These are phyloP conservation scores for Neurospora tetraspora DNA, from an alignment of 495 filamentous ascomycete species.

Conservation along the genomic window DNA sequence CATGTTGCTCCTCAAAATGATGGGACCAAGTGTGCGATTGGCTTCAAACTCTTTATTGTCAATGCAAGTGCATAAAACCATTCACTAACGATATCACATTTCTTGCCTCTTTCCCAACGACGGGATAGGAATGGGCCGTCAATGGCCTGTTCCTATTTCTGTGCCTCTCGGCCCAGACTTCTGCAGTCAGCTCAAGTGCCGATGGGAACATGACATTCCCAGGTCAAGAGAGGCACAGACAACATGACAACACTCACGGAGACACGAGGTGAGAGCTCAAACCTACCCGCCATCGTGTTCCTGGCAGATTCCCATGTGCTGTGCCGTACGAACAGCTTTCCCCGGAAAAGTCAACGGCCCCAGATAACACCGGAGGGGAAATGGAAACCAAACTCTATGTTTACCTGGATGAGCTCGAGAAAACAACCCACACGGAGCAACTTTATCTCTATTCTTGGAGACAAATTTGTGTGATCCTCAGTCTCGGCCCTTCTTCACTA, in stretches of 20 bases:
- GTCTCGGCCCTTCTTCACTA: neutral
- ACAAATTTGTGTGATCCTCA: neutral
- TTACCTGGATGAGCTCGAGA: constrained; percentile 10
- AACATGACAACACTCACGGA: neutral
- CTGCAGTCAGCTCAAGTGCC: neutral
- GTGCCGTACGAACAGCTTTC: neutral
- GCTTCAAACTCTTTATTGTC: neutral
- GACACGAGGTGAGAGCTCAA: neutral
- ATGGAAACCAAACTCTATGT: constrained; percentile 2
- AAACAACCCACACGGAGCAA: constrained; percentile 1
- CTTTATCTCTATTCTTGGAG: constrained; percentile 18
- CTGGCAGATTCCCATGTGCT: neutral
- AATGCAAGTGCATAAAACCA: neutral
- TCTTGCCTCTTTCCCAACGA: no score
- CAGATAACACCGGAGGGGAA: neutral
- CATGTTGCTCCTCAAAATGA: neutral
- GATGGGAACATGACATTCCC: neutral
- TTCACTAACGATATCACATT: no score
- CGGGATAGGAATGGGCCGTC: no score
- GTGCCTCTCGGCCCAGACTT: neutral
- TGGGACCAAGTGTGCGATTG: neutral
- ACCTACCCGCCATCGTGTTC: neutral
- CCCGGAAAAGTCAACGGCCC: neutral
- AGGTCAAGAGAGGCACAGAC: neutral
- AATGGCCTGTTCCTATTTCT: neutral